Percentiles rank a stretch among this genome's conserved stretches.
These are phyloP conservation scores for Waltergamsia citrina DNA, from an alignment of 2,329 filamentous ascomycete species.

Conservation along the genomic window DNA sequence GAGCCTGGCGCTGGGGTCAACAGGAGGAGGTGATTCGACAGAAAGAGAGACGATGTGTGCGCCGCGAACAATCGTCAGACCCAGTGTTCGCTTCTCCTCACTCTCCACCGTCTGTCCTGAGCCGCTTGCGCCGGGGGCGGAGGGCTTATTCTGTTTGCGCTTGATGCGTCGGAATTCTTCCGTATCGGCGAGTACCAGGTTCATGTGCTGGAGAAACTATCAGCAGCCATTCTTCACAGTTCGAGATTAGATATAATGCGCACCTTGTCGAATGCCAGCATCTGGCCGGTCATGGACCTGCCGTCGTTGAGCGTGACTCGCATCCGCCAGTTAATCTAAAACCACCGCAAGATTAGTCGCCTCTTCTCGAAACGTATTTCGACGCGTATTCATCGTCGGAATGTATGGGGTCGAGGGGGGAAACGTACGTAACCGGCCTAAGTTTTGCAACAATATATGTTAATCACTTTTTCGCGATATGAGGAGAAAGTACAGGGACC, in stretches of 20 bases:
- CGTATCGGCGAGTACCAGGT: conserved; percentile 94
- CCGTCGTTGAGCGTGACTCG: conserved; percentile 91
- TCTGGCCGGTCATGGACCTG: conserved; percentile 92
- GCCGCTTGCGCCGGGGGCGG: conserved; percentile 52
- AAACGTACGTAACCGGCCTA: conserved; percentile 64
- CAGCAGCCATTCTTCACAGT: not conserved
- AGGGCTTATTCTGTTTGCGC: conserved; percentile 67
- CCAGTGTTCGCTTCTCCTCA: conserved; percentile 96
- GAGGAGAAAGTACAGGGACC: not conserved
- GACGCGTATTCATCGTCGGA: conserved; percentile 2
- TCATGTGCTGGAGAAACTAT: conserved; percentile 99
- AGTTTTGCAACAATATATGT: conserved; percentile 23
- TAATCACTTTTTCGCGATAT: conserved; percentile 48
- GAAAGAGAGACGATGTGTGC: conserved; percentile 91
- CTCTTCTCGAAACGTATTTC: conserved; percentile 6
- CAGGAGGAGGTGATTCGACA: conserved; percentile 89
- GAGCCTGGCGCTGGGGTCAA: conserved; percentile 83
- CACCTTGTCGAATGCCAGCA: conserved; percentile 98
- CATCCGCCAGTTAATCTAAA: conserved; percentile 98
- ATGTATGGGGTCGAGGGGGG: not conserved
- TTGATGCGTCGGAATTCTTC: conserved; percentile 94
- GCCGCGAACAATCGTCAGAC: conserved; percentile 87
- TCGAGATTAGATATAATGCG: too few species aligned
- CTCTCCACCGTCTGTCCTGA: conserved; percentile 66
- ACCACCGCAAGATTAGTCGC: conserved; percentile 1